Percentiles rank a stretch among this genome's conserved stretches.
phyloP scores from a whole-genome alignment of 176 grass and related monocot genomes.

The Areca catechu region DNA sequence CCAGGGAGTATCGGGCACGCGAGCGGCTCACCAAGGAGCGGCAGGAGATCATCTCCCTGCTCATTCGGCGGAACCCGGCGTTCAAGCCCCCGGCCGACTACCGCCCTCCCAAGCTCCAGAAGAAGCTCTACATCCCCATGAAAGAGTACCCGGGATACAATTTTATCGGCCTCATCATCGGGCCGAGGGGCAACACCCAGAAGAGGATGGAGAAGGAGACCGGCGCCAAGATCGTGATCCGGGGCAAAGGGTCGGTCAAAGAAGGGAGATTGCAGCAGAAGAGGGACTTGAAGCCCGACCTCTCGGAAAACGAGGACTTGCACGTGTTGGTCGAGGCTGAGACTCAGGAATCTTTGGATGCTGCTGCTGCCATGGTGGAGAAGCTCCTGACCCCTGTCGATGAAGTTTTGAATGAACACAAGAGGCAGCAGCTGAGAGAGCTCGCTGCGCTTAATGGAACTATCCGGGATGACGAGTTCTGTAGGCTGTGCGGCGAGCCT shows the following conservation, averaged over 20 bases:
- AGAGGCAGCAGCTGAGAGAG: constrained; percentile 89
- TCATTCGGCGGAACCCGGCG: constrained; percentile 80
- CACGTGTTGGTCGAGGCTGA: constrained; percentile 95
- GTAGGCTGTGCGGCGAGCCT: constrained; percentile 78
- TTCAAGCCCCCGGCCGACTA: constrained; percentile 93
- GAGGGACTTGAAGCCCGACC: constrained; percentile 82
- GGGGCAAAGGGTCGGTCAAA: constrained; percentile 87
- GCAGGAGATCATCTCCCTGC: constrained; percentile 93
- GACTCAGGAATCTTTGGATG: constrained; percentile 65
- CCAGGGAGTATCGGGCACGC: constrained; percentile 65
- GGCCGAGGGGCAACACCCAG: constrained; percentile 78
- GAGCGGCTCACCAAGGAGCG: constrained; percentile 76
- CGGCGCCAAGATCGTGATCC: constrained; percentile 85
- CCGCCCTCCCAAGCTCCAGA: constrained; percentile 83
- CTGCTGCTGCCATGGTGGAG: constrained; percentile 87
- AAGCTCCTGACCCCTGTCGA: constrained; percentile 91
- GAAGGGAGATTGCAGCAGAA: constrained; percentile 93
- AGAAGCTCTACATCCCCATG: constrained; percentile 96
- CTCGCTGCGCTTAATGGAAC: constrained; percentile 78
- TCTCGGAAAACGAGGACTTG: constrained; percentile 88
- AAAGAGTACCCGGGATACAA: constrained; percentile 93
- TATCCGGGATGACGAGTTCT: constrained; percentile 92
- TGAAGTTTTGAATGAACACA: constrained; percentile 96
- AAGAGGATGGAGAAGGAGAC: constrained; percentile 99
- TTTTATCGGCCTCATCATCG: constrained; percentile 89